A percentile compares a stretch with the other conserved stretches of the same genome.
Conservation (phyloP, 2,329 filamentous ascomycete genomes). For the Aspergillus quadrilineatus region DNA sequence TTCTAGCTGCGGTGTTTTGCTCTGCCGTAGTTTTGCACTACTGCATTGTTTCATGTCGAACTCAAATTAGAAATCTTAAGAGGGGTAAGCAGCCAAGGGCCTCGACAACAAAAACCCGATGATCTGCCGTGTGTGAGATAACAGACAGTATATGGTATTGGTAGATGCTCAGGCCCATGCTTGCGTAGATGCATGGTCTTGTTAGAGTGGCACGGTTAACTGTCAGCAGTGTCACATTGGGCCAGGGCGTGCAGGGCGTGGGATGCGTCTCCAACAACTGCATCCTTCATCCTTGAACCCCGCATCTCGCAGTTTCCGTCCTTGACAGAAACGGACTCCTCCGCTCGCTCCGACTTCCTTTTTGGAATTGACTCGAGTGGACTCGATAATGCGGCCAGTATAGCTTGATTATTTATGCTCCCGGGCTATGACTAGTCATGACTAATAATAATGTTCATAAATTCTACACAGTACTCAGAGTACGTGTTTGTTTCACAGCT, state of each 20-base stretch:
- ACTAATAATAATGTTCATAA: no score
- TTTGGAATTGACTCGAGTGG: background rate
- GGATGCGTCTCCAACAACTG: background rate
- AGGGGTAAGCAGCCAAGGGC: background rate
- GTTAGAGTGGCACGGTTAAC: background rate
- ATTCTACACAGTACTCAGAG: no score
- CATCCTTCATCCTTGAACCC: background rate
- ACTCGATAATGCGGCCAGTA: background rate
- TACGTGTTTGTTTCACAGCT: background rate
- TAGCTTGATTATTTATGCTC: background rate
- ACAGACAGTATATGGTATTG: background rate
- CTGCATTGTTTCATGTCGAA: background rate
- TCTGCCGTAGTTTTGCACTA: background rate
- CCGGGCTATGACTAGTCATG: background rate
- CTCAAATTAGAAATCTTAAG: background rate
- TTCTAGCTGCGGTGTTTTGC: background rate
- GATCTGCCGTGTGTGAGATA: background rate
- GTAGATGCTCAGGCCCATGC: background rate
- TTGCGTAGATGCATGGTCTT: background rate
- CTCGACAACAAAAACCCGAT: background rate
- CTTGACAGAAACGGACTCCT: background rate
- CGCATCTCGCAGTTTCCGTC: background rate
- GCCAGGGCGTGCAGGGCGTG: background rate
- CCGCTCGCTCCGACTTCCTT: background rate
- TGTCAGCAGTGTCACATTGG: background rate